phyloP scores from a whole-genome alignment of 148 eudicot species.

The Camellia japonica region DNA sequence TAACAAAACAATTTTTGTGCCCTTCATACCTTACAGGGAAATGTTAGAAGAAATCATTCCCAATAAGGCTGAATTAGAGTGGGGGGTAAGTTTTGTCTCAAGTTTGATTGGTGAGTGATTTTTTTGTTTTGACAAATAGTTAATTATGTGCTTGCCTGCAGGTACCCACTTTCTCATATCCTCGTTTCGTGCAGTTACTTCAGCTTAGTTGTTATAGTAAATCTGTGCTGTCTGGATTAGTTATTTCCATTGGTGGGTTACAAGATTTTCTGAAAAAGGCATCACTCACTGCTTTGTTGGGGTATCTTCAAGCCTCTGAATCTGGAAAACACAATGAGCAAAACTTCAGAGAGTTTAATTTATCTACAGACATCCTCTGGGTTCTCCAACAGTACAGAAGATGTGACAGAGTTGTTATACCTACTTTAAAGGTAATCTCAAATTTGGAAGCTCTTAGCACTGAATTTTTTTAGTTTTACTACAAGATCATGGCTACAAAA shows the following conservation, averaged over 20 bases:
- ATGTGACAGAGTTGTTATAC: constrained; percentile 80
- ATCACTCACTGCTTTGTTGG: constrained; percentile 74
- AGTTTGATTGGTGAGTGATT: constrained; percentile 3
- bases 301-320: constrained; percentile 52
- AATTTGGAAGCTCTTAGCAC: not conserved
- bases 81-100: constrained; percentile 65
- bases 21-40: constrained; percentile 66
- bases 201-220: constrained; percentile 73
- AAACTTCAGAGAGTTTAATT: constrained; percentile 45
- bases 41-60: constrained; percentile 57
- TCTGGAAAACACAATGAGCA: constrained; percentile 27
- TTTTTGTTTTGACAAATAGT: constrained; percentile 7
- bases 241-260: constrained; percentile 84
- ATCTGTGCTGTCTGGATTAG: constrained; percentile 68
- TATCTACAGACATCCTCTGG: constrained; percentile 78
- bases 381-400: constrained; percentile 73
- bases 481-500: not conserved
- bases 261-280: constrained; percentile 86
- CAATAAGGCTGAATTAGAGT: constrained; percentile 44
- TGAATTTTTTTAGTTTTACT: not conserved
- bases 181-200: constrained; percentile 72
- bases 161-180: constrained; percentile 79
- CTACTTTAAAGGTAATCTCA: constrained; percentile 71
- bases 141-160: constrained; percentile 33
- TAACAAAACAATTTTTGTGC: constrained; percentile 49